Conservation (phyloP, 768 basidiomycete genomes). For the Termitomyces sp. region DNA sequence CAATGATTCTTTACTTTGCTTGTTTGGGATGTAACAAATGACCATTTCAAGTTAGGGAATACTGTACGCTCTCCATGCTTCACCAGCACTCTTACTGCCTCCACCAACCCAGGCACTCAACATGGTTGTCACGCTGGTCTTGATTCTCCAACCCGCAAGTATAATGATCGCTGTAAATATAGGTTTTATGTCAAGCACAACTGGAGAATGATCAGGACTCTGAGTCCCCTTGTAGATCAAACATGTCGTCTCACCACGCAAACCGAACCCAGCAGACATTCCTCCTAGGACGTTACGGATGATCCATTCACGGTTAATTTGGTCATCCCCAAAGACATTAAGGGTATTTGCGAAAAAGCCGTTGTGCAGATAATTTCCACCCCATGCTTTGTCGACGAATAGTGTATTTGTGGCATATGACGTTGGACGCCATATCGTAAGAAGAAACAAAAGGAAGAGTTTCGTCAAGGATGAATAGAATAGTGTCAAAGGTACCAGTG, state of each 20-base stretch:
- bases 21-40: not conserved
- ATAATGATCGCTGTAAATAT: slow-evolving; percentile 73
- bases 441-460: slow-evolving; percentile 74
- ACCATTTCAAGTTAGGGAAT: slow-evolving; percentile 46
- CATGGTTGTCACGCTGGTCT: slow-evolving; percentile 57
- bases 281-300: slow-evolving; percentile 81
- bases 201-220: slow-evolving; percentile 20
- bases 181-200: slow-evolving; percentile 75
- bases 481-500: slow-evolving; percentile 71
- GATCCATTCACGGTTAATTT: slow-evolving; percentile 78
- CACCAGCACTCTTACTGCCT: slow-evolving; percentile 46
- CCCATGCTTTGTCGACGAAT: slow-evolving; percentile 22
- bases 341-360: slow-evolving; percentile 36
- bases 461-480: slow-evolving; percentile 84
- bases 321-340: slow-evolving; percentile 63
- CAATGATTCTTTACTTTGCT: not conserved
- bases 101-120: slow-evolving; percentile 67
- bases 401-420: slow-evolving; percentile 20
- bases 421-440: slow-evolving; percentile 74
- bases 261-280: slow-evolving; percentile 82
- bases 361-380: slow-evolving; percentile 20
- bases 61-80: slow-evolving; percentile 79
- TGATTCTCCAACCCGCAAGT: slow-evolving; percentile 65
- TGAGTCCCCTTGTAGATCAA: not conserved
- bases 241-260: slow-evolving; percentile 51